phyloP scores from a whole-genome alignment of 805 yeast species.

The Candida piceae region DNA sequence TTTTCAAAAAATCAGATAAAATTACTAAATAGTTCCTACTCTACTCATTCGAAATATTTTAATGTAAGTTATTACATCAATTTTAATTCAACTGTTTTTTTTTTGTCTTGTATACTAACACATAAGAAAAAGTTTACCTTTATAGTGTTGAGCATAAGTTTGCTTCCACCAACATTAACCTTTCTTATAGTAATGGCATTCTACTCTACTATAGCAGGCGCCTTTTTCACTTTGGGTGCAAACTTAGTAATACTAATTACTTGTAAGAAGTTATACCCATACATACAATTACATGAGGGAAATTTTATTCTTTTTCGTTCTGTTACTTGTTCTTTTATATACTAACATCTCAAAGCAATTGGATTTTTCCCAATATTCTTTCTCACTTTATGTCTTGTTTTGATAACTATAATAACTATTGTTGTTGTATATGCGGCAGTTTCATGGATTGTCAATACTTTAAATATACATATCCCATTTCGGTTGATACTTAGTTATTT shows the following conservation, averaged over 20 bases:
- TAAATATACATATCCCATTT: slow-evolving; percentile 9
- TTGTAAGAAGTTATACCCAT: slow-evolving; percentile 6
- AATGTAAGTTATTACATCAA: slow-evolving; percentile 7
- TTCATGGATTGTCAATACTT: slow-evolving; percentile 4
- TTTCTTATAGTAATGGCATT: slow-evolving; percentile 12
- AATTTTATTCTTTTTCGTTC: not conserved
- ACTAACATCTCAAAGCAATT: slow-evolving; percentile 12
- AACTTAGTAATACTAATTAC: slow-evolving; percentile 9
- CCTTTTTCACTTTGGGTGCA: slow-evolving; percentile 15
- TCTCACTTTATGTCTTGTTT: slow-evolving; percentile 12
- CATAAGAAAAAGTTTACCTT: too few species aligned
- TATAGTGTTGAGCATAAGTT: slow-evolving; percentile 4
- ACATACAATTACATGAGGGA: too few species aligned
- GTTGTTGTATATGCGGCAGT: slow-evolving; percentile 9
- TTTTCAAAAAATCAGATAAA: not conserved
- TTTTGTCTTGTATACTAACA: slow-evolving; percentile 5
- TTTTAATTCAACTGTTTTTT: not conserved
- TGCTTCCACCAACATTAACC: slow-evolving; percentile 13
- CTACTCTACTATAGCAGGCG: slow-evolving; percentile 11
- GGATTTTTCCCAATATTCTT: slow-evolving; percentile 23
- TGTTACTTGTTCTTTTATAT: not conserved
- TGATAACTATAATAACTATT: slow-evolving; percentile 8
- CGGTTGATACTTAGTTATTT: slow-evolving; percentile 19
- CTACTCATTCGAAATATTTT: slow-evolving; percentile 8
- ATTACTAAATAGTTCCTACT: not conserved